phyloP scores from a whole-genome alignment of 352 stramenopile genomes.

The Elongisporangium undulatum region DNA sequence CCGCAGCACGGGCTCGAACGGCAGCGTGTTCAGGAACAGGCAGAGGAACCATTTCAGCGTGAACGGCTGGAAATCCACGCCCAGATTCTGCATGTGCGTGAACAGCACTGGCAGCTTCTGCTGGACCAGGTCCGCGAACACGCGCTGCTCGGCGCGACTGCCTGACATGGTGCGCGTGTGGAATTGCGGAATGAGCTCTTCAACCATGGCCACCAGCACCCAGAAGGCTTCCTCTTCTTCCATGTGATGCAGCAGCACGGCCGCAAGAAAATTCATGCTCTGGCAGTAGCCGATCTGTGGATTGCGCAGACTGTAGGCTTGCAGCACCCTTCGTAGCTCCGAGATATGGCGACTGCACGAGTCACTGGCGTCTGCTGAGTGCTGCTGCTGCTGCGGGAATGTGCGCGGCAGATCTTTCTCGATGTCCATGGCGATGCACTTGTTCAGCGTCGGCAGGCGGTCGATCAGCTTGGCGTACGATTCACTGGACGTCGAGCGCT shows the following conservation, averaged over 20 bases:
- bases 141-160: constrained; percentile 85
- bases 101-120: constrained; percentile 79
- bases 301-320: constrained; percentile 84
- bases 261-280: constrained; percentile 87
- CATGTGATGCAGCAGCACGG: constrained; percentile 75
- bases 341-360: constrained; percentile 29
- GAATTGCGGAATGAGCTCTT: constrained; percentile 88
- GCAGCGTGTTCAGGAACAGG: constrained; percentile 90
- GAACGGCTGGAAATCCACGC: constrained; percentile 85
- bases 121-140: constrained; percentile 83
- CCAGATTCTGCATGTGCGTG: constrained; percentile 60
- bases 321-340: constrained; percentile 74
- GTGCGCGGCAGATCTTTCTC: constrained; percentile 87
- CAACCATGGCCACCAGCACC: constrained; percentile 81
- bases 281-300: constrained; percentile 87
- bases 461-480: constrained; percentile 53
- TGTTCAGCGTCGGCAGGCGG: constrained; percentile 51
- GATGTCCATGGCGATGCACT: constrained; percentile 76
- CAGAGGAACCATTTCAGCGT: constrained; percentile 93
- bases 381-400: constrained; percentile 42
- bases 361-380: constrained; percentile 2
- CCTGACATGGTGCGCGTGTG: constrained; percentile 87
- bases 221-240: constrained; percentile 86
- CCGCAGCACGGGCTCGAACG: constrained; percentile 83
- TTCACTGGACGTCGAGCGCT: constrained; percentile 30